Conservation (phyloP, 225 moss, liverwort and hornwort genomes). For the Polytrichum commune region DNA sequence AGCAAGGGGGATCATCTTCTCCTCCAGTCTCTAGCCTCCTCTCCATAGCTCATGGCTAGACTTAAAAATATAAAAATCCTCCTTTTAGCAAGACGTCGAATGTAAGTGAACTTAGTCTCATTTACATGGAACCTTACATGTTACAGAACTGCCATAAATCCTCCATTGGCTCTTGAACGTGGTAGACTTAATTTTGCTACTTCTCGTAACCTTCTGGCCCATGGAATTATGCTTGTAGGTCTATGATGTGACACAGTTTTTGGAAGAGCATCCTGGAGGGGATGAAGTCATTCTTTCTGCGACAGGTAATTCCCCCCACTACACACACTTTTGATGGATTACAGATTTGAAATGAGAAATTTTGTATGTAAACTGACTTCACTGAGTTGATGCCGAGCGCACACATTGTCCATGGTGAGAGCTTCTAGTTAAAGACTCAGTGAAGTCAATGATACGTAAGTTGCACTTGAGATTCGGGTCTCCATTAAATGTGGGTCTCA, state of each 20-base stretch:
- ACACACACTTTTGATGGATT: neutral
- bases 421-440: neutral
- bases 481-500: too few relatives aligned
- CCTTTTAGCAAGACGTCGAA: neutral
- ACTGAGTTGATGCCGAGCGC: too few relatives aligned
- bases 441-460: too few relatives aligned
- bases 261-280: constrained; percentile 80
- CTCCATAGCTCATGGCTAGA: too few relatives aligned
- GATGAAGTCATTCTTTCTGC: constrained; percentile 73
- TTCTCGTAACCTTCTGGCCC: too few relatives aligned
- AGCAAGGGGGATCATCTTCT: too few relatives aligned
- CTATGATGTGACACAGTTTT: constrained; percentile 70
- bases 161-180: too few relatives aligned
- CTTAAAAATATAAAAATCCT: neutral
- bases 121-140: neutral
- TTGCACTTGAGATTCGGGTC: too few relatives aligned
- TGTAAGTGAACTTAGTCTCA: neutral
- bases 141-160: neutral
- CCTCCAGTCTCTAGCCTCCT: too few relatives aligned
- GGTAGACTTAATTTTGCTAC: too few relatives aligned
- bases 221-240: constrained; percentile 37
- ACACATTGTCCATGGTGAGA: neutral
- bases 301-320: constrained; percentile 33
- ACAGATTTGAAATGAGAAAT: neutral
- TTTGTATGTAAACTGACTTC: neutral